A percentile compares a stretch with the other conserved stretches of the same genome.
Evolutionary conservation across 2,329 filamentous ascomycete species (phyloP).

Genomic region (Allantophomopsis cytisporea): DNA sequence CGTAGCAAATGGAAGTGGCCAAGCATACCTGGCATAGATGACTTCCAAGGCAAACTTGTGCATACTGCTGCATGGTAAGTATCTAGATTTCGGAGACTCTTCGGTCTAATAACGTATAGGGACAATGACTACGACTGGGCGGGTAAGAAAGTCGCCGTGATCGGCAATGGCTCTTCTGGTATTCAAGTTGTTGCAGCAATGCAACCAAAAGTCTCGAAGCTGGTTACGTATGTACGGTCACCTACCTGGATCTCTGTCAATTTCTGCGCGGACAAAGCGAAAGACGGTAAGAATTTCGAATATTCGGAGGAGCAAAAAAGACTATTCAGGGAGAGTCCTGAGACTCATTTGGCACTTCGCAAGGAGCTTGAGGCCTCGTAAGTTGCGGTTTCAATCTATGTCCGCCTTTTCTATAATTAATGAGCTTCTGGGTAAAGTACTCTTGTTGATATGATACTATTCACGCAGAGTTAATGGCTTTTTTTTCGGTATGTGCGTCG

Average conservation of each 20-base stretch:
- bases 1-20: slow-evolving; percentile 16
- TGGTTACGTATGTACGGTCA: slow-evolving; percentile 30
- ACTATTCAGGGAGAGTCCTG: slow-evolving; percentile 41
- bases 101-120: slow-evolving; percentile 2
- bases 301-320: slow-evolving; percentile 18
- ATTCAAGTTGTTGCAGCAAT: slow-evolving; percentile 34
- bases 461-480: slow-evolving; percentile 34
- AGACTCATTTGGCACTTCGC: slow-evolving; percentile 44
- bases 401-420: too few species aligned
- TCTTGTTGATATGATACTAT: too few species aligned
- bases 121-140: slow-evolving; percentile 27
- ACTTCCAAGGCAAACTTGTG: slow-evolving; percentile 27
- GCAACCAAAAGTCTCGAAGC: slow-evolving; percentile 23
- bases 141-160: slow-evolving; percentile 30
- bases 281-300: not conserved
- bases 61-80: slow-evolving; percentile 23
- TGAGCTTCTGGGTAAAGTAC: too few species aligned
- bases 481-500: slow-evolving; percentile 39
- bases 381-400: too few species aligned
- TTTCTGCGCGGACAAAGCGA: slow-evolving; percentile 13
- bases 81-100: too few species aligned
- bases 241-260: slow-evolving; percentile 30
- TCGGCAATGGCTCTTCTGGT: slow-evolving; percentile 33
- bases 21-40: slow-evolving; percentile 26
- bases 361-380: slow-evolving; percentile 31